phyloP scores from a whole-genome alignment of 495 filamentous ascomycete genomes.

The Tuber melanosporum region DNA sequence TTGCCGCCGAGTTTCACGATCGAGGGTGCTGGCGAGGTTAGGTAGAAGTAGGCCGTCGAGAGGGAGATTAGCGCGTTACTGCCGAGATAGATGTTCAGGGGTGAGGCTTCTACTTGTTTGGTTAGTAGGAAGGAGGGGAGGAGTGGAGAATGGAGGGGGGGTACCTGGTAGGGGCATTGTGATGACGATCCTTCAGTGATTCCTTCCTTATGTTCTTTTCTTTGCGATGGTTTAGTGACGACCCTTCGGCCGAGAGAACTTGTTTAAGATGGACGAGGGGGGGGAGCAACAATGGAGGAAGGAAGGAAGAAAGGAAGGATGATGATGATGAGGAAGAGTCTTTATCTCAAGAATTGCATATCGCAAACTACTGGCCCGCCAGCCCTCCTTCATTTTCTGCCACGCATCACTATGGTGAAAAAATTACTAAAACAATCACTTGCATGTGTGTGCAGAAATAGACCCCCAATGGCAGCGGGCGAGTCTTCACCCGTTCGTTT shows the following conservation, averaged over 20 bases:
- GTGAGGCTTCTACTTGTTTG: slow-evolving; percentile 2
- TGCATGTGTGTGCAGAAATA: not conserved
- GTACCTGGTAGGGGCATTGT: slow-evolving; percentile 10
- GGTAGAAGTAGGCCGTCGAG: slow-evolving; percentile 20
- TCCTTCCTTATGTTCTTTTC: not conserved
- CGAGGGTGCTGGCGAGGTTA: slow-evolving; percentile 16
- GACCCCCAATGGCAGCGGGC: not conserved
- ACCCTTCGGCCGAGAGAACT: not conserved
- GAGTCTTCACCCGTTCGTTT: not conserved
- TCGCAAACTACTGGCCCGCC: not conserved
- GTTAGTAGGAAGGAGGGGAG: slow-evolving; percentile 10
- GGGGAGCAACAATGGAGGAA: not conserved
- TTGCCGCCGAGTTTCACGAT: slow-evolving; percentile 29
- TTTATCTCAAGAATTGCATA: not conserved
- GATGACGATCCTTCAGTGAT: not conserved
- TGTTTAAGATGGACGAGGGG: not conserved
- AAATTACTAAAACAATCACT: not conserved
- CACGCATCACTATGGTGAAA: not conserved
- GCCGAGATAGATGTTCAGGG: slow-evolving; percentile 29
- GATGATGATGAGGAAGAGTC: not conserved
- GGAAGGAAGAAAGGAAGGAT: not conserved
- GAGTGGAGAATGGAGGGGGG: slow-evolving; percentile 3
- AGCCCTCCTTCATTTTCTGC: not conserved
- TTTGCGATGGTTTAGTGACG: not conserved
- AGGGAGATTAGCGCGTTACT: slow-evolving; percentile 27